Percentiles rank a stretch among this genome's conserved stretches.
phyloP scores from a whole-genome alignment of 805 yeast genomes.

The Blastobotrys parvus region DNA sequence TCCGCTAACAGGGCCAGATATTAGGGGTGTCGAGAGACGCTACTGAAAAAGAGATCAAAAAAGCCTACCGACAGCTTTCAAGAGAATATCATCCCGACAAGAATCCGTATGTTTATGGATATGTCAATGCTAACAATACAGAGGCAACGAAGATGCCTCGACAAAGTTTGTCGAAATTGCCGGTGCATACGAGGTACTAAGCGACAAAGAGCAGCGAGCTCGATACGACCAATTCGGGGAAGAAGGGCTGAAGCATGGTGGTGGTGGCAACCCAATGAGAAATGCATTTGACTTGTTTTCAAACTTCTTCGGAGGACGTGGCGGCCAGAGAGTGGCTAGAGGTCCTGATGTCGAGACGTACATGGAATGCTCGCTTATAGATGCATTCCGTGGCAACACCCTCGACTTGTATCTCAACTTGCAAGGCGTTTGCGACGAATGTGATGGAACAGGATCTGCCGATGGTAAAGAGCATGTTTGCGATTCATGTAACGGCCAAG shows the following conservation, averaged over 20 bases:
- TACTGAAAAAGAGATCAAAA: slow-evolving; percentile 70
- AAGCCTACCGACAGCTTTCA: slow-evolving; percentile 73
- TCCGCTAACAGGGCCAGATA: slow-evolving; percentile 26
- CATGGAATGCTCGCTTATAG: slow-evolving; percentile 49
- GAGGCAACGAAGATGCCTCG: slow-evolving; percentile 65
- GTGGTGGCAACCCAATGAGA: slow-evolving; percentile 25
- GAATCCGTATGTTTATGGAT: slow-evolving; percentile 40
- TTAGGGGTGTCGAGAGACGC: slow-evolving; percentile 67
- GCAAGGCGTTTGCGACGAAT: slow-evolving; percentile 67
- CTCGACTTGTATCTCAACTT: slow-evolving; percentile 54
- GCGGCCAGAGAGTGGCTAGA: slow-evolving; percentile 23
- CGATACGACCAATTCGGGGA: slow-evolving; percentile 81
- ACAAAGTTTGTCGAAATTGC: slow-evolving; percentile 84
- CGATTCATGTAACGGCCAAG: slow-evolving; percentile 64
- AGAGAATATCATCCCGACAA: slow-evolving; percentile 93
- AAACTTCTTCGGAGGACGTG: slow-evolving; percentile 46
- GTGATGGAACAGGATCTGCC: slow-evolving; percentile 79
- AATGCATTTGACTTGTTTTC: slow-evolving; percentile 58
- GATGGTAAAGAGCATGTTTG: slow-evolving; percentile 69
- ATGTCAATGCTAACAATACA: slow-evolving; percentile 2
- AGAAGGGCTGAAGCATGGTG: slow-evolving; percentile 51
- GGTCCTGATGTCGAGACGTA: slow-evolving; percentile 58
- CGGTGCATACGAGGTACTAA: slow-evolving; percentile 83
- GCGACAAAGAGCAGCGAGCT: slow-evolving; percentile 82
- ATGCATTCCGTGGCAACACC: slow-evolving; percentile 63